These are phyloP conservation scores for Ophidiomyces ophidiicola DNA, from an alignment of 2,329 filamentous ascomycete species.

Conservation along the genomic window DNA sequence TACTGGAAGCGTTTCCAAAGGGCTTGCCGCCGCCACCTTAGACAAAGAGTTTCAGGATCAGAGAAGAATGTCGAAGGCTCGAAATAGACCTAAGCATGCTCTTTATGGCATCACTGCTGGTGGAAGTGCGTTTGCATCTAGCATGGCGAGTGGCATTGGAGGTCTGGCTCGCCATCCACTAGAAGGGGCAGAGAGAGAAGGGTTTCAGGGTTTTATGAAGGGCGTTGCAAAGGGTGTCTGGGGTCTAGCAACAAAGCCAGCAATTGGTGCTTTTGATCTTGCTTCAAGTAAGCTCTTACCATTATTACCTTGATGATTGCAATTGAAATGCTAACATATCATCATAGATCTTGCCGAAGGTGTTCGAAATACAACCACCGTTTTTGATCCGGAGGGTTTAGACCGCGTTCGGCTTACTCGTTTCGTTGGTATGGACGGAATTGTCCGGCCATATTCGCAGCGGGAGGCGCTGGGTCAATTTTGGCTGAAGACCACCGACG, in stretches of 20 bases:
- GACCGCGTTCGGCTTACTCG: slow-evolving; percentile 89
- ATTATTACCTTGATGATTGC: neutral
- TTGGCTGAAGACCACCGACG: slow-evolving; percentile 97
- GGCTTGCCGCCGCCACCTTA: slow-evolving; percentile 82
- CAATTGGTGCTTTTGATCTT: slow-evolving; percentile 91
- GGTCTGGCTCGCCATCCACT: slow-evolving; percentile 87
- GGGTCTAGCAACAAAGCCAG: slow-evolving; percentile 90
- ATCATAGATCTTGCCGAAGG: slow-evolving; percentile 69
- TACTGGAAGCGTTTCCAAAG: slow-evolving; percentile 93
- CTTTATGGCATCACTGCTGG: slow-evolving; percentile 92
- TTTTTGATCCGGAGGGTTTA: slow-evolving; percentile 88
- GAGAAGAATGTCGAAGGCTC: slow-evolving; percentile 78
- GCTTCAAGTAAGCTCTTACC: slow-evolving; percentile 53
- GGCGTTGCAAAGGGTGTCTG: slow-evolving; percentile 91
- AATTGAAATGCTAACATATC: slow-evolving; percentile 12
- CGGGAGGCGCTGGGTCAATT: slow-evolving; percentile 93
- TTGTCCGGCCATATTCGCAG: slow-evolving; percentile 87
- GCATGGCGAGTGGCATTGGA: slow-evolving; percentile 83
- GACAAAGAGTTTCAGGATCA: slow-evolving; percentile 99
- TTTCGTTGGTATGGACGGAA: slow-evolving; percentile 82
- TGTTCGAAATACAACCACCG: slow-evolving; percentile 95
- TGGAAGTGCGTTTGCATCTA: slow-evolving; percentile 87
- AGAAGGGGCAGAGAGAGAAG: slow-evolving; percentile 91
- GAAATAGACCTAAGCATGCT: slow-evolving; percentile 93
- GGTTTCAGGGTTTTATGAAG: slow-evolving; percentile 88